These are phyloP conservation scores for Rhizophora mangle DNA, from an alignment of 345 rosid genomes.

Conservation along the genomic window DNA sequence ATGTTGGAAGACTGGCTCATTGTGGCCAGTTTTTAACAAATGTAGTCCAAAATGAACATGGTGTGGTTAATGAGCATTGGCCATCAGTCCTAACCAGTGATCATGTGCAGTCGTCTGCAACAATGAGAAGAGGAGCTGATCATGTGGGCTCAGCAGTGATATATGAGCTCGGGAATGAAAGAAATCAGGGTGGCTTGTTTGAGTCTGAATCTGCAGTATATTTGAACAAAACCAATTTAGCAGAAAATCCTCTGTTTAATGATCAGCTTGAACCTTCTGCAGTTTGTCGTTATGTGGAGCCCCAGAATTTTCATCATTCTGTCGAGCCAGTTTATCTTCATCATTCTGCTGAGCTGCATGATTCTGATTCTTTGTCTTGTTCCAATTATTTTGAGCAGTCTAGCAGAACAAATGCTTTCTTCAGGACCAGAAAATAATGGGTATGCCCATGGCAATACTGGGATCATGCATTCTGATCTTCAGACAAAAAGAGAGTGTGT, in stretches of 20 bases:
- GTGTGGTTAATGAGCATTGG: background rate
- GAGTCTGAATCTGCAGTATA: conserved; percentile 14
- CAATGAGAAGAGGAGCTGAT: conserved; percentile 18
- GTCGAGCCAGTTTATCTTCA: conserved; percentile 25
- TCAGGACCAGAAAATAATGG: conserved; percentile 11
- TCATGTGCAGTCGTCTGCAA: background rate
- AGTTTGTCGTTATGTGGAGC: conserved; percentile 18
- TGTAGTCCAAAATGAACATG: background rate
- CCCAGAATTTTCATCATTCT: conserved; percentile 10
- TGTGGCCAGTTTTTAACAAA: background rate
- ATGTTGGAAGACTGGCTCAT: conserved; percentile 8
- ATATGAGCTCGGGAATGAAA: conserved; percentile 24
- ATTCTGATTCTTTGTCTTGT: conserved; percentile 21
- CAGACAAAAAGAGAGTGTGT: conserved; percentile 45
- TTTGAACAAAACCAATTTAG: conserved; percentile 16
- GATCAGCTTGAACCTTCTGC: conserved; percentile 22
- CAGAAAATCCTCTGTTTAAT: conserved; percentile 24
- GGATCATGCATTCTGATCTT: conserved; percentile 1
- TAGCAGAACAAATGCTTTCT: conserved; percentile 5
- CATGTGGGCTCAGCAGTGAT: conserved; percentile 20
- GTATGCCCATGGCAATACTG: conserved; percentile 9
- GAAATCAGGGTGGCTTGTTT: conserved; percentile 15
- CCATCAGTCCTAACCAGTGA: background rate
- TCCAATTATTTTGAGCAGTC: conserved; percentile 19
- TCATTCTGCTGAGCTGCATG: conserved; percentile 15